Evolutionary conservation across 2,329 filamentous ascomycete species (phyloP).

Genomic region (Trichoderma lentiforme): DNA sequence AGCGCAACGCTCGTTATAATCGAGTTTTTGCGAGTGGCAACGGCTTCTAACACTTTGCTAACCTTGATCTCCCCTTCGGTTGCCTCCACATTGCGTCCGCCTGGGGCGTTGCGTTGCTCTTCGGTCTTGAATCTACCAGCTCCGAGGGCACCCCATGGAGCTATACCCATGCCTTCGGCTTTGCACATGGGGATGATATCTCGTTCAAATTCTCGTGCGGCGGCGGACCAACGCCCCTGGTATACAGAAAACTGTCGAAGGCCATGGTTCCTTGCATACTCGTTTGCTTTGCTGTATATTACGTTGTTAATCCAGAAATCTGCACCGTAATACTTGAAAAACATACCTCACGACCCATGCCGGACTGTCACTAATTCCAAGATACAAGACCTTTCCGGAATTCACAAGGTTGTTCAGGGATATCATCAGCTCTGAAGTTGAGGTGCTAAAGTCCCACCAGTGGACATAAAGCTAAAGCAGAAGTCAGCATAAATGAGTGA

Average conservation of each 20-base stretch:
- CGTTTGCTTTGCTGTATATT: constrained; percentile 55
- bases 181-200: constrained; percentile 45
- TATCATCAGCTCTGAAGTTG: constrained; percentile 66
- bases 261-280: constrained; percentile 68
- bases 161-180: constrained; percentile 48
- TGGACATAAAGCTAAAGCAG: constrained; percentile 54
- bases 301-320: neutral
- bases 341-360: constrained; percentile 62
- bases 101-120: constrained; percentile 32
- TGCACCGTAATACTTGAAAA: neutral
- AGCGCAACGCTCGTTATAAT: constrained; percentile 54
- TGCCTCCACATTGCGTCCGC: constrained; percentile 40
- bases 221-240: constrained; percentile 42
- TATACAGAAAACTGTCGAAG: constrained; percentile 61
- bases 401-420: constrained; percentile 58
- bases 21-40: constrained; percentile 45
- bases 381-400: constrained; percentile 61
- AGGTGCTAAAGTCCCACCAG: constrained; percentile 67
- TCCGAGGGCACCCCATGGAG: constrained; percentile 57
- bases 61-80: constrained; percentile 52
- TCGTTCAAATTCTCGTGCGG: constrained; percentile 39
- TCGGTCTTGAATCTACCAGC: constrained; percentile 46
- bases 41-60: constrained; percentile 45
- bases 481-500: neutral
- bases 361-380: constrained; percentile 66